phyloP scores from a whole-genome alignment of 257 asterid species.

The Penstemon barbatus region DNA sequence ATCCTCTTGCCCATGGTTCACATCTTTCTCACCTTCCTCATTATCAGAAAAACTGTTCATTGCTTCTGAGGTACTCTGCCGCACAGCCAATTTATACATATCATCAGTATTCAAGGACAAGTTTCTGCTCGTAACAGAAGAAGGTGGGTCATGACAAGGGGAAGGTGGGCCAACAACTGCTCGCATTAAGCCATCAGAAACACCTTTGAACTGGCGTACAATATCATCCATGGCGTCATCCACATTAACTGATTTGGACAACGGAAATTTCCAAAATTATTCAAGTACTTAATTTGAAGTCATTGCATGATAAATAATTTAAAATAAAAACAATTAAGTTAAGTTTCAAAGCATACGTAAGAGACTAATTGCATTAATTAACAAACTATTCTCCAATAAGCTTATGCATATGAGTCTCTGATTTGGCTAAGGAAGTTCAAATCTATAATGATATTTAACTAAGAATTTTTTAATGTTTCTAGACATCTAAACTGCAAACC shows the following conservation, averaged over 20 bases:
- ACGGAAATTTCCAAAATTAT: constrained; percentile 17
- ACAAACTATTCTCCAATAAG: constrained; percentile 16
- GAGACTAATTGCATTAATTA: neutral
- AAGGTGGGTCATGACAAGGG: constrained; percentile 44
- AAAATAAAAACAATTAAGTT: neutral
- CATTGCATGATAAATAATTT: neutral
- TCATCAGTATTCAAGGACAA: constrained; percentile 78
- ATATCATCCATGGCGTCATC: constrained; percentile 99
- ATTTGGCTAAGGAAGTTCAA: constrained; percentile 8
- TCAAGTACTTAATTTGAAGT: neutral
- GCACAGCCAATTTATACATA: constrained; percentile 47
- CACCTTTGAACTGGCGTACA: constrained; percentile 96
- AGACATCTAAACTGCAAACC: constrained; percentile 1
- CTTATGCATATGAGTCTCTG: neutral
- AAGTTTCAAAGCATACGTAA: neutral
- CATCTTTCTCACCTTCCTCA: constrained; percentile 78
- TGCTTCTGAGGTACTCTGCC: constrained; percentile 64
- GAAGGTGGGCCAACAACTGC: constrained; percentile 71
- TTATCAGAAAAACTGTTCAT: constrained; percentile 73
- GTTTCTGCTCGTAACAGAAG: constrained; percentile 50
- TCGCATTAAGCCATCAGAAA: constrained; percentile 79
- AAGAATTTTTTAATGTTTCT: neutral
- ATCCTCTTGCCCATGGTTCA: constrained; percentile 47
- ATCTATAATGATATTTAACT: neutral
- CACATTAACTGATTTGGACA: constrained; percentile 68